These are phyloP conservation scores for Alternaria sp. DNA, from an alignment of 2,329 filamentous ascomycete genomes.

Conservation along the genomic window DNA sequence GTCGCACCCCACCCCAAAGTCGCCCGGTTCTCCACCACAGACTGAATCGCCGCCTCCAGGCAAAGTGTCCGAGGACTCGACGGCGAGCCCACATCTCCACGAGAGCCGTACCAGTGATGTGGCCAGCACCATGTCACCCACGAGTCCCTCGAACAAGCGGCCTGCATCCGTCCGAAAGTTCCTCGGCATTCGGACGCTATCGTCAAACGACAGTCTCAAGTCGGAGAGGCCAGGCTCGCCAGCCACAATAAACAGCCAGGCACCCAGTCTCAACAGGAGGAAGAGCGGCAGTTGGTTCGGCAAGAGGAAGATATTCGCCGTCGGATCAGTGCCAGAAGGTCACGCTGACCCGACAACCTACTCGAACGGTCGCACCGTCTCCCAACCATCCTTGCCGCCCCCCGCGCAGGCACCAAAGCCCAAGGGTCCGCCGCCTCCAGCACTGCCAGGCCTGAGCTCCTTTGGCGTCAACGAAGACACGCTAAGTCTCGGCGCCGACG, in stretches of 20 bases:
- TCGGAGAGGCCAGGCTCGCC: constrained; percentile 50
- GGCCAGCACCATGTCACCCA: constrained; percentile 43
- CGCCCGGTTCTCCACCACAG: constrained; percentile 37
- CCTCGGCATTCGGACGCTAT: constrained; percentile 50
- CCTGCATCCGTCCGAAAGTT: constrained; percentile 54
- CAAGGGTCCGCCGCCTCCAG: constrained; percentile 52
- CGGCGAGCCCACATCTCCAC: constrained; percentile 27
- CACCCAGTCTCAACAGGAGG: constrained; percentile 44
- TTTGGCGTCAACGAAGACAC: constrained; percentile 50
- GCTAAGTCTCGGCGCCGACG: constrained; percentile 47
- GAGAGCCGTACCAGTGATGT: constrained; percentile 42
- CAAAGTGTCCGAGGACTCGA: constrained; percentile 31
- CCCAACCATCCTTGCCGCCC: constrained; percentile 23
- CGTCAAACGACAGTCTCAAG: constrained; percentile 49
- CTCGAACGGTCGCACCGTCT: constrained; percentile 33
- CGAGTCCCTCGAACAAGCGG: constrained; percentile 45
- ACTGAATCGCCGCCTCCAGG: constrained; percentile 29
- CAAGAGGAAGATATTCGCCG: constrained; percentile 49
- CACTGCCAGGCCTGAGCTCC: constrained; percentile 50
- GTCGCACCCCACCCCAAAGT: constrained; percentile 53
- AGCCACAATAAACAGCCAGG: constrained; percentile 45
- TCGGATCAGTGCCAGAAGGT: constrained; percentile 47
- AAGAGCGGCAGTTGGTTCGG: constrained; percentile 55
- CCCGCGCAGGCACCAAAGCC: constrained; percentile 30
- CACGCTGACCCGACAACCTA: constrained; percentile 35